phyloP scores from a whole-genome alignment of 2,329 filamentous ascomycete genomes.

The Paracamarosporium sp. region DNA sequence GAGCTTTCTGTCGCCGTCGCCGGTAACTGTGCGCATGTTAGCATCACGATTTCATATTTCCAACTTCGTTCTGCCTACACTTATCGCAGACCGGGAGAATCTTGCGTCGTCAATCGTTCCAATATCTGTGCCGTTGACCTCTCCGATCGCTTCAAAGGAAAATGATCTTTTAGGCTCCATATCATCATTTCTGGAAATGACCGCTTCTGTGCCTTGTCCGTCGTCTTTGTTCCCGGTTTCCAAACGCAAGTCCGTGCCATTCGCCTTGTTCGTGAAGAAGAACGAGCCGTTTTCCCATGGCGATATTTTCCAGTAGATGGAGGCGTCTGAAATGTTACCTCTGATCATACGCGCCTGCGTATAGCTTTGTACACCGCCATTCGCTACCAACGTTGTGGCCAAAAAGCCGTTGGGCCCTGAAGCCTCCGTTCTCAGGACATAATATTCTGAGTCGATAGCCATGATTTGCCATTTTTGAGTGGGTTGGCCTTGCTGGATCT shows the following conservation, averaged over 20 bases:
- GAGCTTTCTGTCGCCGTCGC: background rate
- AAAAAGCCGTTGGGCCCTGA: slow-evolving; percentile 24
- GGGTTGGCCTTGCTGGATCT: background rate
- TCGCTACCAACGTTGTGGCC: slow-evolving; percentile 9
- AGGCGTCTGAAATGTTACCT: slow-evolving; percentile 22
- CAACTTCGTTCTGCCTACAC: background rate
- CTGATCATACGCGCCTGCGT: slow-evolving; percentile 22
- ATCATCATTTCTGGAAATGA: slow-evolving; percentile 21
- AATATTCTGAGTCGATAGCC: slow-evolving; percentile 21
- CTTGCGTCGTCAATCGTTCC: slow-evolving; percentile 19
- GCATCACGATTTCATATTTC: background rate
- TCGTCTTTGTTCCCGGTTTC: slow-evolving; percentile 12
- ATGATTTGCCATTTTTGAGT: slow-evolving; percentile 29
- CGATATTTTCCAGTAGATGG: slow-evolving; percentile 27
- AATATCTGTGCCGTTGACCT: slow-evolving; percentile 18
- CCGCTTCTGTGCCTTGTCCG: slow-evolving; percentile 7
- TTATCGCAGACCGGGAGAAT: slow-evolving; percentile 15
- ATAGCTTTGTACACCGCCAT: slow-evolving; percentile 14
- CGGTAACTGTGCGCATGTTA: background rate
- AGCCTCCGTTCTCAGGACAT: slow-evolving; percentile 21
- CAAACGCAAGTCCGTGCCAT: slow-evolving; percentile 23
- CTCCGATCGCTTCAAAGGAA: slow-evolving; percentile 14
- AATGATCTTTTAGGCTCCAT: slow-evolving; percentile 22
- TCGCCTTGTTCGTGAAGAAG: slow-evolving; percentile 26
- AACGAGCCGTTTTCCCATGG: slow-evolving; percentile 29